Base-by-base conservation (phyloP, 2,329 filamentous ascomycete species). In the Colletotrichum godetiae region DNA sequence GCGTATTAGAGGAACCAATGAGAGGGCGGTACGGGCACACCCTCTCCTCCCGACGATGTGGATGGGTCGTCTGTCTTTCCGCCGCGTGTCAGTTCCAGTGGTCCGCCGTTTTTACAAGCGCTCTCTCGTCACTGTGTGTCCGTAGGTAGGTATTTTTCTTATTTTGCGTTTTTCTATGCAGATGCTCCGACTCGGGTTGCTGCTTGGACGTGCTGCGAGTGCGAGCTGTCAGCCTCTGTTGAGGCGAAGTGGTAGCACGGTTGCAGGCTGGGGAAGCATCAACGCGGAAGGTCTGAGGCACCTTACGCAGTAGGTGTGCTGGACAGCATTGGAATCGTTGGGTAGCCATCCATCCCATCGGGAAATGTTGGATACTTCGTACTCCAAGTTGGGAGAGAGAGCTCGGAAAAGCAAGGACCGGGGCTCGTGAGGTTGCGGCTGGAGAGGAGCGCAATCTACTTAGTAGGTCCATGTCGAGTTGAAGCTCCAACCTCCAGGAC, bases 1-100 rank as follows among this genome's bases (percentile, higher is more conserved):
- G 19, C 22, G 37, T 61, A 53, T 71, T 56, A 56, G 22, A 6
- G 35, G 35, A 46, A 29, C 67, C 71, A 73, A 49, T 73, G 27
- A 66, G 67, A 49, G 42, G 29, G 19, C 15, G 24, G 60, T 13
- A 60, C 35, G 46, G n/a, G 49, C 60, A 71, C 67, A 69, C 70
- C 46, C 66, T 56, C 42, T 53, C 53, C 33, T 46, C 65, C 55
- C 59, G 22, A 13, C 29, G 27, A 33, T 24, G 67, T 19, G 52
- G 67, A 63, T 68, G 58, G 68, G 31, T 65, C 62, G 22, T 57
- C 33, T 46, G 22, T n/a, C 61, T 49, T 60, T 29, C 35, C 22
- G 35, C 58, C 13, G 22, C 59, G 37, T 31, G 37, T 37, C 59
- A 49, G 42, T 52, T 33, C 52, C 63, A 29, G 22, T 66, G 24